Conservation (phyloP, 2,329 filamentous ascomycete species). For the Thelonectria blattea region DNA sequence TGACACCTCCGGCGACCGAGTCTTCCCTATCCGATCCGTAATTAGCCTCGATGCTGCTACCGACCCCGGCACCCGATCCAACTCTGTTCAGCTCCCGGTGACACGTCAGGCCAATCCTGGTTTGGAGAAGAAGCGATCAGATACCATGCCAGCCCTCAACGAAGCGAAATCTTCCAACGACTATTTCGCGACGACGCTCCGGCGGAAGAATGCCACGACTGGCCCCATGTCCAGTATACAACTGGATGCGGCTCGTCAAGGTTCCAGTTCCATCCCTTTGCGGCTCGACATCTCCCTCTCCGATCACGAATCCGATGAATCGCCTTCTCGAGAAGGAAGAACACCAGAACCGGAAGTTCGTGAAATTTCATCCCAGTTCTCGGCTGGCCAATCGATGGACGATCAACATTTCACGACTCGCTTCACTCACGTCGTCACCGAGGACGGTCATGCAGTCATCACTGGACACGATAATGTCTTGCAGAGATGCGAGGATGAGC, state of each 20-base stretch:
- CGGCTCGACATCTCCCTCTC: constrained; percentile 42
- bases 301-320: constrained; percentile 43
- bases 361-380: constrained; percentile 22
- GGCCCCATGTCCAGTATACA: constrained; percentile 54
- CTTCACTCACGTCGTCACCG: constrained; percentile 78
- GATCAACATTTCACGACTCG: constrained; percentile 69
- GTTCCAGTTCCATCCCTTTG: constrained; percentile 42
- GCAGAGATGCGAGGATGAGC: constrained; percentile 88
- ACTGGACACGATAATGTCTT: constrained; percentile 77
- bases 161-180: constrained; percentile 26
- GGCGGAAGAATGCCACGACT: constrained; percentile 44
- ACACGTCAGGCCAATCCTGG: constrained; percentile 40
- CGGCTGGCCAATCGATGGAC: constrained; percentile 30
- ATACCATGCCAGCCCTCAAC: constrained; percentile 35
- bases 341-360: neutral
- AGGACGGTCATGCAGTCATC: constrained; percentile 81
- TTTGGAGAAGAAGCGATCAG: constrained; percentile 36
- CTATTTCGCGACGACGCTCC: constrained; percentile 24
- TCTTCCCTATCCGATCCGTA: constrained; percentile 84
- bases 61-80: constrained; percentile 41
- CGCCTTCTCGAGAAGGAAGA: constrained; percentile 20
- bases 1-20: constrained; percentile 61
- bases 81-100: constrained; percentile 40
- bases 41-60: constrained; percentile 69
- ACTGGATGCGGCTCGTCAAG: constrained; percentile 50